Evolutionary conservation across 306 rosid genomes (phyloP).

Genomic region (Cucumis melo): DNA sequence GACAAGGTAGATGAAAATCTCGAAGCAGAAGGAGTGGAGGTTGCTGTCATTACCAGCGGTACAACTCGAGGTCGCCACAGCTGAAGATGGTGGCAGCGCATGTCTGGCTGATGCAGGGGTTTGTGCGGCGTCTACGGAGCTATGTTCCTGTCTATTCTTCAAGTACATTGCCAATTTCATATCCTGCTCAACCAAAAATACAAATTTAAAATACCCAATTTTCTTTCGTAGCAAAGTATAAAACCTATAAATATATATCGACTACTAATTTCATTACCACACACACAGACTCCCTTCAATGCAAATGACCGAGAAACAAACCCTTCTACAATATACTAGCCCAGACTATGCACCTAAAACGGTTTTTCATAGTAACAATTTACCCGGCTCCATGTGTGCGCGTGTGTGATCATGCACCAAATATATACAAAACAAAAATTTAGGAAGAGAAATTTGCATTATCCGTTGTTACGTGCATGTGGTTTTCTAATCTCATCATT

Average conservation of each 20-base stretch:
- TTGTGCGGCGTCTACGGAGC: slow-evolving; percentile 12
- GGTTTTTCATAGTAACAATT: neutral
- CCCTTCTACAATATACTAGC: neutral
- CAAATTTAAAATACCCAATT: neutral
- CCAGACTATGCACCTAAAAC: neutral
- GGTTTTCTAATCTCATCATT: slow-evolving; percentile 9
- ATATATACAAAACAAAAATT: neutral
- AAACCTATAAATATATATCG: neutral
- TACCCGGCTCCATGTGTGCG: neutral
- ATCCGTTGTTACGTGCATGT: slow-evolving; percentile 5
- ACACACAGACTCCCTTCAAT: neutral
- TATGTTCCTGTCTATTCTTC: slow-evolving; percentile 13
- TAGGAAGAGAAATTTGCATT: neutral
- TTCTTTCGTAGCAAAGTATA: neutral
- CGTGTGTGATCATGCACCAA: neutral
- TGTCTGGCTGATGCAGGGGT: slow-evolving; percentile 36
- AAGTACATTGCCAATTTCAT: slow-evolving; percentile 31
- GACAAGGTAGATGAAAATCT: neutral
- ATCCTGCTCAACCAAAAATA: neutral
- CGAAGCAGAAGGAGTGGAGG: neutral
- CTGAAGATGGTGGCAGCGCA: slow-evolving; percentile 17
- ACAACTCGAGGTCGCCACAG: slow-evolving; percentile 19
- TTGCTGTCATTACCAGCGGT: slow-evolving; percentile 18
- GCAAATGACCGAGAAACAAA: neutral
- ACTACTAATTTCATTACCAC: neutral